A percentile compares a stretch with the other conserved stretches of the same genome.
Evolutionary conservation across 768 basidiomycete genomes (phyloP).

Genomic region (Dictyophora rubrovolvata): DNA sequence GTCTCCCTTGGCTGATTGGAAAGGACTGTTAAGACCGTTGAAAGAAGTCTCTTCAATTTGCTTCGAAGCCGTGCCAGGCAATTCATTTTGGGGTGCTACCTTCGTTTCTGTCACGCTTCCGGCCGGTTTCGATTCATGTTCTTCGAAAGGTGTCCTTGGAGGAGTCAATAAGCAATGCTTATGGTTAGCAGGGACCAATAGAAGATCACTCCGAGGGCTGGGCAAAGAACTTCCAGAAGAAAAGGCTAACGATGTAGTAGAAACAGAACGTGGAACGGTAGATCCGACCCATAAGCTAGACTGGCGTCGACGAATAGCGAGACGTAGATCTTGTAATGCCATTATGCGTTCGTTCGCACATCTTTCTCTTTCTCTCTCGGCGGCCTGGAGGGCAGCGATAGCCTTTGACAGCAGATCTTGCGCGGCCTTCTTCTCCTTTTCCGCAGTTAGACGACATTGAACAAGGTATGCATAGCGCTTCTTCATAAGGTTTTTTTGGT

Average conservation of each 20-base stretch:
- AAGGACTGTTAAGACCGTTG: background rate
- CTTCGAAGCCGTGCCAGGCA: background rate
- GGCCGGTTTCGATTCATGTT: background rate
- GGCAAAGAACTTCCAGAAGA: background rate
- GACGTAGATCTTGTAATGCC: background rate
- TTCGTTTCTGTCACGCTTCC: background rate
- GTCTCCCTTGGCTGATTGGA: background rate
- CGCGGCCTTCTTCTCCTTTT: constrained; percentile 2
- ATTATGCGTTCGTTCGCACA: background rate
- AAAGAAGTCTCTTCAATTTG: background rate
- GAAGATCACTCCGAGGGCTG: background rate
- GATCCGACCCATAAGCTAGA: background rate
- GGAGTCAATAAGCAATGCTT: background rate
- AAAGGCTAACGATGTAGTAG: background rate
- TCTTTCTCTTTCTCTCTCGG: background rate
- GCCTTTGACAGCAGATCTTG: background rate
- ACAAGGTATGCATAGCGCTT: background rate
- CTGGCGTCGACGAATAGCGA: background rate
- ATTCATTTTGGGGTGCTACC: background rate
- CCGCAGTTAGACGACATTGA: constrained; percentile 6
- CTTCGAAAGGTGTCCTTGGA: background rate
- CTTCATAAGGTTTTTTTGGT: background rate
- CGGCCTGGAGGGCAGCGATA: background rate
- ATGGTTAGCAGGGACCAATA: background rate
- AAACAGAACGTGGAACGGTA: background rate